phyloP scores from a whole-genome alignment of 1,139 yeast genomes.

The Hemisphaericaspora xylanilytica region DNA sequence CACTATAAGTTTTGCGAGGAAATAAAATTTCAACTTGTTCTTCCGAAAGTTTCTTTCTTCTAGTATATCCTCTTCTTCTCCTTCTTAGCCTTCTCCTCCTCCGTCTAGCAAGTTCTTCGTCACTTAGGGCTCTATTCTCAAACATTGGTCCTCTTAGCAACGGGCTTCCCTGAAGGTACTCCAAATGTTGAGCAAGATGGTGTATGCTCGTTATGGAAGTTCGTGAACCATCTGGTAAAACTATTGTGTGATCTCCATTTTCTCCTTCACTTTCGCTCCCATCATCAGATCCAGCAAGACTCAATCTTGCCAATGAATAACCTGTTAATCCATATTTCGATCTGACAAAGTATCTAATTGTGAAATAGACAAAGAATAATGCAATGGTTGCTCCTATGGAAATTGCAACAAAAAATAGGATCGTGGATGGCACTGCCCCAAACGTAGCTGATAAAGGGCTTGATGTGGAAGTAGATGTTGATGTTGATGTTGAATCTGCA shows the following conservation, averaged over 20 bases:
- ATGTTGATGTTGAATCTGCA: not conserved
- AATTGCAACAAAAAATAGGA: slow-evolving; percentile 59
- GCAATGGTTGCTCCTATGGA: slow-evolving; percentile 63
- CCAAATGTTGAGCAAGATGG: slow-evolving; percentile 27
- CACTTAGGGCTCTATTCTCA: slow-evolving; percentile 3
- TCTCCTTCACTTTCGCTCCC: not conserved
- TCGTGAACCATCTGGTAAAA: not conserved
- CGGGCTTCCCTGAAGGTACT: slow-evolving; percentile 33
- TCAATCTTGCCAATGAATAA: slow-evolving; percentile 24
- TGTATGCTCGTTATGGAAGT: not conserved
- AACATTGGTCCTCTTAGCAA: slow-evolving; percentile 21
- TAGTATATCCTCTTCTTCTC: slow-evolving; percentile 38
- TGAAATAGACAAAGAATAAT: slow-evolving; percentile 52
- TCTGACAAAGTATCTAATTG: slow-evolving; percentile 56
- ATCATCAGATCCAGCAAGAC: not conserved
- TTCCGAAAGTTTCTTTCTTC: slow-evolving; percentile 54
- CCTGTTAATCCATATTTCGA: slow-evolving; percentile 55
- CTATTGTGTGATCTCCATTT: not conserved
- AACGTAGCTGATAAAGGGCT: not conserved
- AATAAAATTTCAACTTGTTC: slow-evolving; percentile 65
- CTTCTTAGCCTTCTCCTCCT: slow-evolving; percentile 28
- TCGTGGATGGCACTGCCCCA: slow-evolving; percentile 52
- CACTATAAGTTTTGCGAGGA: slow-evolving; percentile 60
- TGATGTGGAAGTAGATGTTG: no score
- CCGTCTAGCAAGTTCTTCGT: slow-evolving; percentile 13